Evolutionary conservation across 345 rosid genomes (phyloP), one percentile per base, ranked within the genome.

Genomic region (Salix suchowensis): DNA sequence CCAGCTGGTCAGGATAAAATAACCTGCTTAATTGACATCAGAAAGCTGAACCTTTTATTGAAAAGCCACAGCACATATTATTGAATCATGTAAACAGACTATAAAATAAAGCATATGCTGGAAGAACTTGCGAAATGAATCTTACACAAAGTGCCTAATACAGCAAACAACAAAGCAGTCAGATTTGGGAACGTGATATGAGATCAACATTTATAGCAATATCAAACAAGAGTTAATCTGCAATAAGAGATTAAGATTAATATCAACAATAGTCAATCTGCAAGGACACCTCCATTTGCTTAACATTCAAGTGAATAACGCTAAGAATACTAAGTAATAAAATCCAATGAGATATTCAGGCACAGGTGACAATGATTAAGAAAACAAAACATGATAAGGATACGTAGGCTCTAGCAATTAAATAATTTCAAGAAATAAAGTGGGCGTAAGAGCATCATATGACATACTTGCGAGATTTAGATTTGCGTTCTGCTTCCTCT

Each of bases 401-500:
- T 15, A 21, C 55, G 24, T 32, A 73, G 39, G 68, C 6, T 15
- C 55, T 15, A 2, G 34, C 15, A n/a, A 32, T 9, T 44, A 44
- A 65, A 65, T 11, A 5, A 30, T 62, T 44, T 44, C 19, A 10
- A 69, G 23, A 21, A 65, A 65, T 54, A 28, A 65, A 34, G 21
- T 14, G 5, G 58, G 37, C 30, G 24, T 6, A 64, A 65, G 65
- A 26, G 14, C 24, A 13, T 30, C 18, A 58, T 39, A 68, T 62
- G 19, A 82, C 91, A 78, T 87, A 93, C 99, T 92, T 93, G 85
- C 97, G 94, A 66, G 90, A 79, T 78, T 93, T 93, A 61, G 37
- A 81, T 87, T 89, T 96, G 82, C 91, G 94, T 48, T 91, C 96
- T 85, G 97, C 97, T 87, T 96, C 99, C 83, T 83, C 98, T 28